Conservation (phyloP, 306 rosid genomes). For the Crotalaria pallida region DNA sequence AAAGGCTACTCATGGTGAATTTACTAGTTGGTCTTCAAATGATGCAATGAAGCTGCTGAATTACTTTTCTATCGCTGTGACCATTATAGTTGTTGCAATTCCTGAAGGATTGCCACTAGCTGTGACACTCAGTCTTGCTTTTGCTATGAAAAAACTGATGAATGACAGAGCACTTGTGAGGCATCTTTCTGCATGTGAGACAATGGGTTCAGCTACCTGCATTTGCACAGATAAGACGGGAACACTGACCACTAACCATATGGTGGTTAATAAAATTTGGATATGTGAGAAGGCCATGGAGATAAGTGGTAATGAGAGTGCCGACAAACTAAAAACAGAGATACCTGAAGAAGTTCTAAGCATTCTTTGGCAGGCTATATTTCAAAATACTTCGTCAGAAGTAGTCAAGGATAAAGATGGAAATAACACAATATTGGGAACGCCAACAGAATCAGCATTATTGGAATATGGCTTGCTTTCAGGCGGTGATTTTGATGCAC, state of each 20-base stretch:
- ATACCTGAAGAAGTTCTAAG: conserved; percentile 45
- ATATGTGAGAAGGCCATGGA: conserved; percentile 43
- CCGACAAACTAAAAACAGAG: conserved; percentile 37
- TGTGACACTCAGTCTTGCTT: conserved; percentile 92
- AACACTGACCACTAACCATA: conserved; percentile 88
- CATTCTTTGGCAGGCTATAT: conserved; percentile 65
- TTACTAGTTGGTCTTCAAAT: conserved; percentile 59
- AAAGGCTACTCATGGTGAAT: conserved; percentile 44
- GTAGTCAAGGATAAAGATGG: conserved; percentile 59
- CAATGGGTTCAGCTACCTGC: conserved; percentile 94
- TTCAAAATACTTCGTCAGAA: conserved; percentile 75
- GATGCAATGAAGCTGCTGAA: conserved; percentile 64
- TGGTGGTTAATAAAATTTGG: conserved; percentile 75
- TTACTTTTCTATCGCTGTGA: conserved; percentile 83
- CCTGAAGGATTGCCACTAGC: conserved; percentile 97
- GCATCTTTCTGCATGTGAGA: conserved; percentile 91
- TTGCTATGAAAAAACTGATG: conserved; percentile 90
- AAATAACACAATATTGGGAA: conserved; percentile 50
- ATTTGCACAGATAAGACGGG: conserved; percentile 97
- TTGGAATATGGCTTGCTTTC: conserved; percentile 71
- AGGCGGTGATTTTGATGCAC: conserved; percentile 68
- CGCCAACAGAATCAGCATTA: conserved; percentile 87
- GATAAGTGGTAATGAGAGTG: conserved; percentile 38
- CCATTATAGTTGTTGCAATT: conserved; percentile 88
- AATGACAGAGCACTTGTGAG: conserved; percentile 78